Conservation (phyloP, 2,329 filamentous ascomycete genomes). For the Geoglossum cookeanum region DNA sequence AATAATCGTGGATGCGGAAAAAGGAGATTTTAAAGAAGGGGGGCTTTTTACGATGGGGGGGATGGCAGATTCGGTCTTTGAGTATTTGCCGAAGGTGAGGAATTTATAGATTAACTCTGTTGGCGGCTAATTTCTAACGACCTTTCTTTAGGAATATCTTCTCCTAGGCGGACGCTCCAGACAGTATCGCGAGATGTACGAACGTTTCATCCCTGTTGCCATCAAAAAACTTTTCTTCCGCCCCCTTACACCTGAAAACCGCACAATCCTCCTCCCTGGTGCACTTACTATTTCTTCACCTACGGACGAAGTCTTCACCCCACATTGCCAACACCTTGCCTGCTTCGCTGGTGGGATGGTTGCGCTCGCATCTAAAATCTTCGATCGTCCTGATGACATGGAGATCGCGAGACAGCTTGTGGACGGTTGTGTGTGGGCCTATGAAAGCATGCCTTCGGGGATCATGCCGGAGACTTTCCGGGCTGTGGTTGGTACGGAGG, state of each 20-base stretch:
- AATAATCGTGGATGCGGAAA: slow-evolving; percentile 15
- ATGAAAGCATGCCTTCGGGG: slow-evolving; percentile 37
- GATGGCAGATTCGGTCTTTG: slow-evolving; percentile 28
- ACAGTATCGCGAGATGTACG: slow-evolving; percentile 26
- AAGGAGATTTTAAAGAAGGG: slow-evolving; percentile 3
- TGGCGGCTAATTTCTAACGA: too few species aligned
- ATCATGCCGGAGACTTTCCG: slow-evolving; percentile 43
- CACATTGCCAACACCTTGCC: slow-evolving; percentile 31
- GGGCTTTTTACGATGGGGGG: slow-evolving; percentile 7
- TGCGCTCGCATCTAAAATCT: slow-evolving; percentile 38
- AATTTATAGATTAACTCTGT: too few species aligned
- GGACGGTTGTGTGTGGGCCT: slow-evolving; percentile 52
- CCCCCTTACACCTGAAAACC: slow-evolving; percentile 23
- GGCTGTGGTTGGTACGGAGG: not conserved
- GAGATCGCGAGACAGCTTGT: slow-evolving; percentile 42
- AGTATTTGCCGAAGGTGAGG: slow-evolving; percentile 27
- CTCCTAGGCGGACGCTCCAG: slow-evolving; percentile 24
- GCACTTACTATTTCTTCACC: slow-evolving; percentile 12
- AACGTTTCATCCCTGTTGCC: slow-evolving; percentile 20
- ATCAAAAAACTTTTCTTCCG: slow-evolving; percentile 25
- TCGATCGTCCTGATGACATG: slow-evolving; percentile 37
- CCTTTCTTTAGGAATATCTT: slow-evolving; percentile 18
- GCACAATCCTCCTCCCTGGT: slow-evolving; percentile 23
- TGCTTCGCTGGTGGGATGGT: not conserved
- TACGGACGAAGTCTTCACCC: slow-evolving; percentile 15